Base-by-base conservation (phyloP, 371 early-diverging fungal species). In the Mucor lusitanicus region DNA sequence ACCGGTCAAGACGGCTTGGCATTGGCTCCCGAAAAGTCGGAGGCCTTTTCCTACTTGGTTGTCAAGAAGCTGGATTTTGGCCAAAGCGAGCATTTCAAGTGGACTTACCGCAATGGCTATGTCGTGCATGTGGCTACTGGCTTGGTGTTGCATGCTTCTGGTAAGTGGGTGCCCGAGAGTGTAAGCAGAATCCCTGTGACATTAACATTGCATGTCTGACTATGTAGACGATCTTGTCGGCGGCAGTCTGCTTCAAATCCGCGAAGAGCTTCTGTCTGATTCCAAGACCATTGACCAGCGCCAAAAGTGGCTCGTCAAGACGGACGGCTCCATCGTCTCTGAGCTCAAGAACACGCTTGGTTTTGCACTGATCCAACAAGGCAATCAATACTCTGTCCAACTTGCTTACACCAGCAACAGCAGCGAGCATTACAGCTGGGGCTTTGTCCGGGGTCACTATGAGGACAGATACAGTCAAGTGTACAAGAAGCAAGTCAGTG, bases 81-180 rank as follows among this genome's bases (percentile, higher is more conserved):
- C 28, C 59, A 63, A 28, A 65, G 59, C 54, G 73, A 69, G 13
- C 61, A 58, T 5, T 81, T 77, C 66, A 65, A 72, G 33, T 85
- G 87, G 87, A 73, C 75, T 15, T 84, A 68, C 59, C 64, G 77
- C 15, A 65, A 77, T 65, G 83, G 85, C 35, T 81, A 73, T 57
- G 70, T 87, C 12, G 77, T 83, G 7, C 85, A 87, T 68, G 75
- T 74, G n/a, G 69, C 75, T 27, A 80, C 84, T 42, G 80, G 76
- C 33, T 67, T 77, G 27, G 77, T 79, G 1, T 60, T 78, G 28
- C 79, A 81, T 67, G 73, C 75, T 19, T 56, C 70, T 30, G 80
- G 80, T 80, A 73, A 63, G 48, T 12, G 30, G 30, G 35, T 35
- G 7, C 37, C 1, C 33, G 8, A 33, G n/a, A n/a, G n/a, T n/a